Conservation (phyloP, 768 basidiomycete genomes). For the Hebeloma cylindrosporum region DNA sequence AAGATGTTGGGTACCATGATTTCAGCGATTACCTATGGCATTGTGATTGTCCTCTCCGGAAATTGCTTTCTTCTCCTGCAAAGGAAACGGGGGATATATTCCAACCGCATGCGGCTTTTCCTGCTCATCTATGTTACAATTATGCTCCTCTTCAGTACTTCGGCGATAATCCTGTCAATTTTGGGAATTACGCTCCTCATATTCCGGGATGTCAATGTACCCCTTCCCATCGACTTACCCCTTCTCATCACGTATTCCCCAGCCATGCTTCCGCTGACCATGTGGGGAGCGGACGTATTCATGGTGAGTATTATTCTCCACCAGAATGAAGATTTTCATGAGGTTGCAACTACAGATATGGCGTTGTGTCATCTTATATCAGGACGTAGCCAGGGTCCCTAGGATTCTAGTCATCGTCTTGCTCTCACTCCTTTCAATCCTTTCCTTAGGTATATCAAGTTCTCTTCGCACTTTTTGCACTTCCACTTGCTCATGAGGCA, state of each 20-base stretch:
- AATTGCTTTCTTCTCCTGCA: slow-evolving; percentile 8
- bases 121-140: slow-evolving; percentile 9
- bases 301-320: slow-evolving; percentile 9
- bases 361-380: slow-evolving; percentile 15
- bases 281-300: slow-evolving; percentile 19
- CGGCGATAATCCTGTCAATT: slow-evolving; percentile 9
- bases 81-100: background rate
- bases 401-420: background rate
- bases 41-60: slow-evolving; percentile 7
- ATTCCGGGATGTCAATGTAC: slow-evolving; percentile 7
- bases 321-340: background rate
- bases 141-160: slow-evolving; percentile 11
- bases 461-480: background rate
- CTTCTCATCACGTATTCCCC: slow-evolving; percentile 9
- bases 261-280: slow-evolving; percentile 12
- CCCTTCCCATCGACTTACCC: slow-evolving; percentile 5
- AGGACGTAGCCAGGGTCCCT: slow-evolving; percentile 4
- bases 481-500: too few species aligned
- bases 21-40: slow-evolving; percentile 9
- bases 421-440: slow-evolving; percentile 3
- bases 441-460: slow-evolving; percentile 6
- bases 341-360: slow-evolving; percentile 9
- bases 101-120: background rate
- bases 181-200: slow-evolving; percentile 5
- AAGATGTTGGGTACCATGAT: slow-evolving; percentile 16